Evolutionary conservation across 2,329 filamentous ascomycete species (phyloP), one percentile per base, ranked within the genome.

Genomic region (Celoporthe dispersa): DNA sequence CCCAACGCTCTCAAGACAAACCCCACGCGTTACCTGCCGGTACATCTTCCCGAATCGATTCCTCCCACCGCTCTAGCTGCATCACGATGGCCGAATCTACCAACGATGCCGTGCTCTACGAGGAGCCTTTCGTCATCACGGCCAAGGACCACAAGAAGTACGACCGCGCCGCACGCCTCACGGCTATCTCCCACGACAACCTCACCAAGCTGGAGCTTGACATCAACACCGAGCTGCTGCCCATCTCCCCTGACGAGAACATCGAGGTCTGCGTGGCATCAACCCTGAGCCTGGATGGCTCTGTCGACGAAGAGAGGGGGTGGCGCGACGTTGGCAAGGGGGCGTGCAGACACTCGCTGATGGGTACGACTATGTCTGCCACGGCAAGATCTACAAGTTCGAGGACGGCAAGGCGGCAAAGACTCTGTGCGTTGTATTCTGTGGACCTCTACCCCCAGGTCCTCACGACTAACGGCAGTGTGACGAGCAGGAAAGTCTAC

Each of bases 201-300:
- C 86, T 89, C 73, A 93, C 92, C 39, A 86, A 89, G 73, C 90
- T 98, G 84, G 91, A 89, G 7, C 92, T 99, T 71, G 96, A 99
- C 83, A 90, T 98, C 82, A 98, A 98, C 85, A 92, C 89, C 70
- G 95, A 99, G 82, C 88, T 99, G 9, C 98, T 96, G 81, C 93
- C 93, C 2, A 89, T 92, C 76, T 80, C 84, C 53, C 83, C 89
- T 11, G 92, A 92, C 78, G 94, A 97, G 75, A 91, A 86, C 19
- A 81, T 99, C 70, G 91, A 92, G 74, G 85, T 98, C 74, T 90
- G 95, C 14, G 85, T 99, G 68, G 94, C 95, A 22, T 94, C 91
- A 6, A 96, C 94, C 25, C 86, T 99, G 68, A 90, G 92, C 68
- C 88, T 98, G 63, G 96, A 98, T 79, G 96, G 96, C 73, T 88